Conservation (phyloP, 805 yeast species). For the Vanderwaltozyma yarrowii region DNA sequence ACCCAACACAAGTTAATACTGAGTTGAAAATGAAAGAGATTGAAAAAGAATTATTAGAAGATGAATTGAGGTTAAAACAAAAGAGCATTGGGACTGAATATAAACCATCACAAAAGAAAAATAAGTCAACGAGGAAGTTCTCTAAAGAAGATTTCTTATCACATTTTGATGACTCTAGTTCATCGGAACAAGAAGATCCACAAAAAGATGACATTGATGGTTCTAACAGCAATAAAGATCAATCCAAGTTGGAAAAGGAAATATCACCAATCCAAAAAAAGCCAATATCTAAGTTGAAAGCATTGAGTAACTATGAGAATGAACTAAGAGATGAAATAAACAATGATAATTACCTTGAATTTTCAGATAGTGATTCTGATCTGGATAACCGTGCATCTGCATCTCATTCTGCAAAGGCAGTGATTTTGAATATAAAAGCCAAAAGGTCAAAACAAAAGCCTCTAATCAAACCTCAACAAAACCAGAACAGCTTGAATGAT, state of each 20-base stretch:
- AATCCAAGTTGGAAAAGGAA: neutral
- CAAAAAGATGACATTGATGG: neutral
- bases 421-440: slow-evolving; percentile 28
- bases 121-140: slow-evolving; percentile 4
- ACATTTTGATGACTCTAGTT: slow-evolving; percentile 13
- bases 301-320: slow-evolving; percentile 15
- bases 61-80: slow-evolving; percentile 1
- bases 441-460: slow-evolving; percentile 23
- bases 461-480: neutral
- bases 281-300: slow-evolving; percentile 1
- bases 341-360: slow-evolving; percentile 8
- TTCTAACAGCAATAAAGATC: neutral
- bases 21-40: slow-evolving; percentile 12
- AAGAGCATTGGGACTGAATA: slow-evolving; percentile 4
- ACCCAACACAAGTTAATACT: neutral
- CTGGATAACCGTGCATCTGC: slow-evolving; percentile 8
- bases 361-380: slow-evolving; percentile 9
- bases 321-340: slow-evolving; percentile 10
- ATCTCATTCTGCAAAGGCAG: slow-evolving; percentile 25
- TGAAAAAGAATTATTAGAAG: slow-evolving; percentile 8
- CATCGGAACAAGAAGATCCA: slow-evolving; percentile 1
- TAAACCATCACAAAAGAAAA: neutral
- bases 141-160: slow-evolving; percentile 16
- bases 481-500: slow-evolving; percentile 17
- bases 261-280: neutral